These are phyloP conservation scores for Clohesyomyces aquaticus DNA, from an alignment of 495 filamentous ascomycete genomes.

Conservation along the genomic window DNA sequence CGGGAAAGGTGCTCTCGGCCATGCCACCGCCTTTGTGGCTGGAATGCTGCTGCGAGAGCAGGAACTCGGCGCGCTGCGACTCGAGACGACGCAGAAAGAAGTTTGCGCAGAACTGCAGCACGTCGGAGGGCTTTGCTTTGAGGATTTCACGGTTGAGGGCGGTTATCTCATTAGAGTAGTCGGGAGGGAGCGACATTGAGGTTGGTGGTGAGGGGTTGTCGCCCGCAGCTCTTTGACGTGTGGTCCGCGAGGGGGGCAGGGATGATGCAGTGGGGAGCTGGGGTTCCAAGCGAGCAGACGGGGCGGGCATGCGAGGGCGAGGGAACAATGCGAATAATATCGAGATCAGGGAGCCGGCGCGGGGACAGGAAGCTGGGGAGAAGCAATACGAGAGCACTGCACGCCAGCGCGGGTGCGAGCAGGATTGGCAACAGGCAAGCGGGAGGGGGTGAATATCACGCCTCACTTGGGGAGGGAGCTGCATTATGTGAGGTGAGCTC, in stretches of 20 bases:
- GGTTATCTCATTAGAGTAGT: constrained; percentile 64
- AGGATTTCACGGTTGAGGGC: constrained; percentile 60
- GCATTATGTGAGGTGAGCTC: background rate
- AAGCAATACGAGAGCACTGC: too few relatives aligned
- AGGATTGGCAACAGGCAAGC: background rate
- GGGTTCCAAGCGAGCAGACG: constrained; percentile 36
- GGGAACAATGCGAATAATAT: constrained; percentile 6
- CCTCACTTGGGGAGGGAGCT: background rate
- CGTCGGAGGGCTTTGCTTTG: constrained; percentile 57
- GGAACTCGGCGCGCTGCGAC: constrained; percentile 59
- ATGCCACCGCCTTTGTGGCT: constrained; percentile 51
- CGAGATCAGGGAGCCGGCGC: background rate
- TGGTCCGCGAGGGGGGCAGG: constrained; percentile 39
- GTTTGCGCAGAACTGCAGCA: constrained; percentile 71
- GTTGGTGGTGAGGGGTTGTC: constrained; percentile 33
- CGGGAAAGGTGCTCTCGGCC: constrained; percentile 61
- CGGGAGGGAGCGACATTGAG: constrained; percentile 56
- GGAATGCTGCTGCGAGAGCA: constrained; percentile 50
- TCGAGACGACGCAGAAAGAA: constrained; percentile 66
- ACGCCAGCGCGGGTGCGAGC: background rate
- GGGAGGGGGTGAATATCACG: background rate
- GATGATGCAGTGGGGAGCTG: constrained; percentile 39
- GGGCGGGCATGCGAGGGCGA: constrained; percentile 1
- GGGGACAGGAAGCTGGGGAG: background rate
- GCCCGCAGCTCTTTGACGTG: constrained; percentile 40